Conservation (phyloP, 1,284 basidiomycete species). For the Cryptococcus jaspeensis region DNA sequence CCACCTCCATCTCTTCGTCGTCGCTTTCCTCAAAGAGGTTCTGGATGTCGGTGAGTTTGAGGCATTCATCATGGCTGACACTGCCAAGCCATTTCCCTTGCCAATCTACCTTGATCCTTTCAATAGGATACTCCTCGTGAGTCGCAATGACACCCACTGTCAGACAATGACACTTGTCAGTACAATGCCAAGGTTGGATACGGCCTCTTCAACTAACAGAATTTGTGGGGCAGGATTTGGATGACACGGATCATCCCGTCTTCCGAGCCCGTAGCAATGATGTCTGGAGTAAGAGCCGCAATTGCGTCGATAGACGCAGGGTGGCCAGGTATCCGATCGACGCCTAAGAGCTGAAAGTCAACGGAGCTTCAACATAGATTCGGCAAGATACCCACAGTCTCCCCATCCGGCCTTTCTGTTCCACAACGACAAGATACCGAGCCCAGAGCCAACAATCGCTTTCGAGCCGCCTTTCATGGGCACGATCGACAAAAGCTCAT, state of each 20-base stretch:
- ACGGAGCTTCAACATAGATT: not conserved
- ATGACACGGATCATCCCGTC: conserved; percentile 89
- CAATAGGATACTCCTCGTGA: conserved; percentile 86
- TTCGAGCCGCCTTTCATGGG: conserved; percentile 80
- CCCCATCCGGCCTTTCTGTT: conserved; percentile 81
- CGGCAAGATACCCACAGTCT: conserved; percentile 59
- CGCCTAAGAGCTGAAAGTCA: conserved; percentile 42
- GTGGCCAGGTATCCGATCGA: conserved; percentile 88
- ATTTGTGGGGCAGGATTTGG: conserved; percentile 82
- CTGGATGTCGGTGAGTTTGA: conserved; percentile 78
- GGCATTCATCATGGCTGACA: conserved; percentile 82
- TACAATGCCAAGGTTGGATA: not conserved
- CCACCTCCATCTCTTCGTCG: conserved; percentile 54
- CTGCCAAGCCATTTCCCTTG: conserved; percentile 81
- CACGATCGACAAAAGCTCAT: conserved; percentile 82
- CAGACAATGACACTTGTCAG: not conserved
- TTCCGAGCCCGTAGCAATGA: conserved; percentile 84
- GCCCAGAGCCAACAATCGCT: conserved; percentile 82
- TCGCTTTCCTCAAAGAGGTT: conserved; percentile 61
- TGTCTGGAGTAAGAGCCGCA: conserved; percentile 64
- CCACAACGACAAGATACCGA: conserved; percentile 89
- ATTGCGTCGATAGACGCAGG: conserved; percentile 83
- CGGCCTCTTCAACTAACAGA: conserved; percentile 51
- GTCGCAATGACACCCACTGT: conserved; percentile 80
- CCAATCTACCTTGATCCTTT: conserved; percentile 67